Base-by-base conservation (phyloP, 768 basidiomycete genomes). In the Trichaptum fuscoviolaceum region DNA sequence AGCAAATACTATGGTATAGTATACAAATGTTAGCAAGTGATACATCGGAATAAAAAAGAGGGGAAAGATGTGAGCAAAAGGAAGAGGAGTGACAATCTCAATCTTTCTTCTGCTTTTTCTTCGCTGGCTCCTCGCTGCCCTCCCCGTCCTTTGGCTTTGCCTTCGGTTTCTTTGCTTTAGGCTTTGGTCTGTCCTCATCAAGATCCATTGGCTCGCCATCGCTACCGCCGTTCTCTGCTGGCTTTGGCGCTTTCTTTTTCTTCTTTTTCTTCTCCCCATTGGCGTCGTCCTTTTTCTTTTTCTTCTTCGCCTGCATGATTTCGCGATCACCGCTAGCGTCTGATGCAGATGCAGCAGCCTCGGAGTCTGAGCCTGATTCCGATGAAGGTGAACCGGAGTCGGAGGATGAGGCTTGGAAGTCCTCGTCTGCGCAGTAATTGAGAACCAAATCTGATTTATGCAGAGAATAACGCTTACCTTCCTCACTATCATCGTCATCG, bases 351-450 rank as follows among this genome's bases (percentile, higher is more conserved):
- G 87, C 84, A 0, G 88, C 91, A 3, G 87, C 90, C 34, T 88
- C 91, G 6, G 77, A 85, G 36, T 82, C 87, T 0, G 86, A 85
- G 63, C 91, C 92, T 52, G 42, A 52, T 36, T 79, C 83, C 18
- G 85, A 90, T 52, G 87, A 89, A 0, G 96, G 93, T 4, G 96
- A 97, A n/a, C 96, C 95, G 59, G 81, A 82, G 72, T 97, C 95
- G 0, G 91, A 92, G 1, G 80, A 89, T 7, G 91, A 93, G 8
- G 89, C 95, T 68, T 88, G 78, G 85, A 99, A 99, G 77, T 97
- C 95, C 76, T 96, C 90, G 70, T 91, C 96, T 91, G 75, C 52
- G n/a, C 57, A 26, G 10, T 35, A 64, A 6, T 27, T 23, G 27
- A 42, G 58, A 62, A 12, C 20, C 10, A 3, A 34, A 66, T 1